Conservation (phyloP, 768 basidiomycete species). For the Lentinula sp. region DNA sequence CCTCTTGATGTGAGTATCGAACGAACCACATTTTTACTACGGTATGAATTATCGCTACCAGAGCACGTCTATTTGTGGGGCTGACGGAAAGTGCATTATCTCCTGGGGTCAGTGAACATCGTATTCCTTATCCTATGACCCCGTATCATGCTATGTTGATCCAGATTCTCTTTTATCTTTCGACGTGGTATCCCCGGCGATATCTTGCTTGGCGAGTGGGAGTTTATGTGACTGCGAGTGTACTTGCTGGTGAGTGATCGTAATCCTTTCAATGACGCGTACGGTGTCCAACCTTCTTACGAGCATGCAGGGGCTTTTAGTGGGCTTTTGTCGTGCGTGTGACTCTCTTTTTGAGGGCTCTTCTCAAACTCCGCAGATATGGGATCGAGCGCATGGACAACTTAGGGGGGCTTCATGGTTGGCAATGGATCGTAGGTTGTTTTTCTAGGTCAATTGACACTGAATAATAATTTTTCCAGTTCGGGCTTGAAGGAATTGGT, state of each 20-base stretch:
- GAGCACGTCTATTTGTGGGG: slow-evolving; percentile 33
- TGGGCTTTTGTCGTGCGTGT: slow-evolving; percentile 41
- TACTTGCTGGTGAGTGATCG: slow-evolving; percentile 33
- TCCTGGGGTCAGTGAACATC: slow-evolving; percentile 22
- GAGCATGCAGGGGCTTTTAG: slow-evolving; percentile 33
- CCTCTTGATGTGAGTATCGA: slow-evolving; percentile 20
- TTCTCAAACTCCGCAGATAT: slow-evolving; percentile 24
- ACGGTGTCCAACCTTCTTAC: neutral
- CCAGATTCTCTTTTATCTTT: slow-evolving; percentile 39
- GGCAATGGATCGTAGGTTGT: slow-evolving; percentile 43
- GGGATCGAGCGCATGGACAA: slow-evolving; percentile 41
- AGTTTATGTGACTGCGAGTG: slow-evolving; percentile 60
- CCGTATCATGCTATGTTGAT: neutral
- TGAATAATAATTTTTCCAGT: slow-evolving; percentile 18
- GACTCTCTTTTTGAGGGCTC: slow-evolving; percentile 12
- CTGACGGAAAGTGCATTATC: slow-evolving; percentile 33
- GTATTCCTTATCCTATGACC: neutral
- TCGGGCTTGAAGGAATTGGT: slow-evolving; percentile 39
- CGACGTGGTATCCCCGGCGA: slow-evolving; percentile 53
- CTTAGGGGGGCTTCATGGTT: slow-evolving; percentile 28
- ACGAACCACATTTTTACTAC: neutral
- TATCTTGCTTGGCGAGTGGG: slow-evolving; percentile 56
- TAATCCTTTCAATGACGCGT: neutral
- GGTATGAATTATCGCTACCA: slow-evolving; percentile 5
- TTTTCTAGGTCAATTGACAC: neutral